Percentiles rank a stretch among this genome's conserved stretches.
Evolutionary conservation across 1,284 basidiomycete species (phyloP).

Genomic region (Heterobasidion irregulare): DNA sequence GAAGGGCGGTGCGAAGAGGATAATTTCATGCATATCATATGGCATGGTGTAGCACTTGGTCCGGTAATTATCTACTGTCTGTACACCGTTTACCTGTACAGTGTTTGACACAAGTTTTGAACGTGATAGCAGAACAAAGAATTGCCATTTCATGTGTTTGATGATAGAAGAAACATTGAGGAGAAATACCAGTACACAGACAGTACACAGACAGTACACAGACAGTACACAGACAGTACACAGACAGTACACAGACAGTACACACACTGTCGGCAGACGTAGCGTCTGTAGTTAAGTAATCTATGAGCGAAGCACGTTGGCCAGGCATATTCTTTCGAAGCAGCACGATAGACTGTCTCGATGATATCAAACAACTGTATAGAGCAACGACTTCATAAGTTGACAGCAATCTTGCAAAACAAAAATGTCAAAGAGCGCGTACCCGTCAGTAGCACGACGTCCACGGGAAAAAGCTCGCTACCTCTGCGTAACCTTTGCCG

Average conservation of each 20-base stretch:
- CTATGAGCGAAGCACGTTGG: constrained; percentile 40
- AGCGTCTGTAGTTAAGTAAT: not conserved
- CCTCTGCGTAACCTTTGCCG: no score
- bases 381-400: not conserved
- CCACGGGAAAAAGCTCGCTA: no score
- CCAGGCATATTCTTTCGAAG: constrained; percentile 91
- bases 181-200: no score
- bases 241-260: not conserved
- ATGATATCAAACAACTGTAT: constrained; percentile 91
- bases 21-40: no score
- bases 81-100: not conserved
- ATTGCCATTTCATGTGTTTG: not conserved
- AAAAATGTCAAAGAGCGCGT: not conserved
- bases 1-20: no score
- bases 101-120: not conserved
- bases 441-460: no score
- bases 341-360: constrained; percentile 97
- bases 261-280: not conserved
- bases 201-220: no score
- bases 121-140: not conserved
- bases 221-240: no score
- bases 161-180: not conserved
- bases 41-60: no score
- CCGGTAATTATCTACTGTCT: not conserved
- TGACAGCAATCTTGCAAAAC: not conserved